phyloP scores from a whole-genome alignment of 2,329 filamentous ascomycete genomes.

The Hymenoscyphus fraxineus region DNA sequence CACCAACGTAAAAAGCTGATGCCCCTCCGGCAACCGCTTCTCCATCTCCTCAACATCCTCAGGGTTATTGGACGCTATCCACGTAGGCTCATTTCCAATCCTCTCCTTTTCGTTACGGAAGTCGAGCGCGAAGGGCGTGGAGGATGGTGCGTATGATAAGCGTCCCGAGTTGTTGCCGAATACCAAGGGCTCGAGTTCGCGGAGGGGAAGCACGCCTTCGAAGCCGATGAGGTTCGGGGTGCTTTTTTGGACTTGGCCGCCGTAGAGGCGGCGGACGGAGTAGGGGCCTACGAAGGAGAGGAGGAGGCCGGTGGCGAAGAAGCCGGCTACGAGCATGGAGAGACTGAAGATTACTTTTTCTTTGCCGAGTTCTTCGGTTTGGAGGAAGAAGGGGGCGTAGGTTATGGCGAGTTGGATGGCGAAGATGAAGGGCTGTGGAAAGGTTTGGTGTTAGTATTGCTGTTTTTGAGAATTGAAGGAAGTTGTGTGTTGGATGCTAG shows the following conservation, averaged over 20 bases:
- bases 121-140: slow-evolving; percentile 1
- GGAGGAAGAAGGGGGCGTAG: slow-evolving; percentile 6
- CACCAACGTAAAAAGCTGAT: slow-evolving; percentile 34
- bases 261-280: slow-evolving; percentile 15
- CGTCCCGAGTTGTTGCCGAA: slow-evolving; percentile 23
- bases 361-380: neutral
- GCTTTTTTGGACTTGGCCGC: slow-evolving; percentile 18
- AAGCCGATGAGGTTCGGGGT: slow-evolving; percentile 17
- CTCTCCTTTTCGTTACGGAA: slow-evolving; percentile 13
- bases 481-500: no score
- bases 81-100: slow-evolving; percentile 17
- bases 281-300: slow-evolving; percentile 15
- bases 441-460: no score
- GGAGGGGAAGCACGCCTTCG: slow-evolving; percentile 20
- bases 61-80: slow-evolving; percentile 22
- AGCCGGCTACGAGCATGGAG: slow-evolving; percentile 3
- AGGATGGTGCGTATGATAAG: slow-evolving; percentile 18
- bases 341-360: neutral
- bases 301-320: slow-evolving; percentile 11
- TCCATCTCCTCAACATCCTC: slow-evolving; percentile 2
- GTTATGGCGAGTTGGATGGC: slow-evolving; percentile 8
- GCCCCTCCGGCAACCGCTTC: slow-evolving; percentile 7
- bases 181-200: slow-evolving; percentile 5
- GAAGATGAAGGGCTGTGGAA: slow-evolving; percentile 1
- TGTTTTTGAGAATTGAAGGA: no score